Conservation (phyloP, 352 stramenopile genomes). For the Globisporangium cylindrosporum region DNA sequence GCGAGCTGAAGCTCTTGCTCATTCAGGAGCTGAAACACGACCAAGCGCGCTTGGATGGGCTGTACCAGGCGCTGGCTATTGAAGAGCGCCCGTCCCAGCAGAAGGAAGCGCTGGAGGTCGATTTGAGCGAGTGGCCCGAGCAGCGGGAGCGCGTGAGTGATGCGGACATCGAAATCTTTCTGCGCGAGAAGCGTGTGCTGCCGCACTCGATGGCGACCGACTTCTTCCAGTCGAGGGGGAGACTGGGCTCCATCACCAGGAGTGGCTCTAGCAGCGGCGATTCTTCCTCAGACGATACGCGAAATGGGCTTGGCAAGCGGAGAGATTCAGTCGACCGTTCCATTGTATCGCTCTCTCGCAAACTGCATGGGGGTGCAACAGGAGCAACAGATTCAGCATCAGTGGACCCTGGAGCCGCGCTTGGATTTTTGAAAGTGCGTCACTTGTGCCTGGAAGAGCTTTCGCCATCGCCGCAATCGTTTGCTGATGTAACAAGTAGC, state of each 20-base stretch:
- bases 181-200: conserved; percentile 49
- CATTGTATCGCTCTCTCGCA: conserved; percentile 30
- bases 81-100: conserved; percentile 5
- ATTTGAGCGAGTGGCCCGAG: conserved; percentile 87
- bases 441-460: conserved; percentile 17
- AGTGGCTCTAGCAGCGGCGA: neutral
- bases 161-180: conserved; percentile 70
- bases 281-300: neutral
- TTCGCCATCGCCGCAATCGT: neutral
- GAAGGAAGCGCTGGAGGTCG: conserved; percentile 32
- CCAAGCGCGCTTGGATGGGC: conserved; percentile 42
- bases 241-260: conserved; percentile 11
- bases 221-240: conserved; percentile 6
- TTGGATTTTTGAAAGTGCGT: conserved; percentile 6
- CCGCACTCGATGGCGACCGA: conserved; percentile 26
- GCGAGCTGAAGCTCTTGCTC: conserved; percentile 86
- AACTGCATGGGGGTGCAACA: conserved; percentile 16
- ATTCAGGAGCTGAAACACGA: conserved; percentile 66
- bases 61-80: conserved; percentile 42
- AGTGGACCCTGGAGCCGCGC: too few species aligned
- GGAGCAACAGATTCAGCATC: neutral
- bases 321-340: conserved; percentile 27
- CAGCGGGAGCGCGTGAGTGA: conserved; percentile 82
- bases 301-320: neutral
- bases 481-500: neutral